Evolutionary conservation across 371 early-diverging fungal species (phyloP).

Genomic region (Apophysomyces elegans): DNA sequence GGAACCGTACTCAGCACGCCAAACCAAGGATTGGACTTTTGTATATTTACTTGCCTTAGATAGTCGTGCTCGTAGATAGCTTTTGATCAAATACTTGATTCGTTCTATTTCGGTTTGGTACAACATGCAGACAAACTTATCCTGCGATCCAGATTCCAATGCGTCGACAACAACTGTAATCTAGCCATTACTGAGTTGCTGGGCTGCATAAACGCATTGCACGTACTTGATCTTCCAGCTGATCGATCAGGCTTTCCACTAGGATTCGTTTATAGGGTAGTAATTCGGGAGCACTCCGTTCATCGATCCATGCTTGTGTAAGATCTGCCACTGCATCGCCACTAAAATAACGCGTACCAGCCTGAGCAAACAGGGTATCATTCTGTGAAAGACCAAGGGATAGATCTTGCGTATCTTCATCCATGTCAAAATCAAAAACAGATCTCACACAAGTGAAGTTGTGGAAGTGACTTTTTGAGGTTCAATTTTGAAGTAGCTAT

Average conservation of each 20-base stretch:
- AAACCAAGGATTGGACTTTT: background rate
- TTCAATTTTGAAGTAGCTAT: no score
- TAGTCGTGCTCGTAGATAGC: slow-evolving; percentile 75
- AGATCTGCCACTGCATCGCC: slow-evolving; percentile 48
- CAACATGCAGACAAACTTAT: slow-evolving; percentile 62
- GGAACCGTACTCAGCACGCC: background rate
- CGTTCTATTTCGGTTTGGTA: slow-evolving; percentile 85
- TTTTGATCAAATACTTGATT: slow-evolving; percentile 75
- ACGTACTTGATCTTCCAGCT: slow-evolving; percentile 65
- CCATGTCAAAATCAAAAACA: background rate
- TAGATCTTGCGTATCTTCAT: slow-evolving; percentile 7
- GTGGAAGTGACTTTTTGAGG: background rate
- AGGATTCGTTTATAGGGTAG: slow-evolving; percentile 62
- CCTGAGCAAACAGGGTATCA: slow-evolving; percentile 6
- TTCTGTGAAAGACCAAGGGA: slow-evolving; percentile 13
- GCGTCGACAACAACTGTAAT: slow-evolving; percentile 18
- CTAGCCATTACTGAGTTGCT: slow-evolving; percentile 24
- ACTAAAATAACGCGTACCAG: slow-evolving; percentile 7
- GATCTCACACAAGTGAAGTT: background rate
- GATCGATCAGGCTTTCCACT: slow-evolving; percentile 64
- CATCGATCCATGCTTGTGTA: slow-evolving; percentile 78
- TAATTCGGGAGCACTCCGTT: slow-evolving; percentile 80
- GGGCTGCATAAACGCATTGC: background rate
- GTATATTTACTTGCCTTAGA: slow-evolving; percentile 47
- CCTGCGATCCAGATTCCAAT: slow-evolving; percentile 22